Percentiles rank a stretch among this genome's conserved stretches.
Conservation (phyloP, 2,329 filamentous ascomycete genomes). For the Bretziella fagacearum region DNA sequence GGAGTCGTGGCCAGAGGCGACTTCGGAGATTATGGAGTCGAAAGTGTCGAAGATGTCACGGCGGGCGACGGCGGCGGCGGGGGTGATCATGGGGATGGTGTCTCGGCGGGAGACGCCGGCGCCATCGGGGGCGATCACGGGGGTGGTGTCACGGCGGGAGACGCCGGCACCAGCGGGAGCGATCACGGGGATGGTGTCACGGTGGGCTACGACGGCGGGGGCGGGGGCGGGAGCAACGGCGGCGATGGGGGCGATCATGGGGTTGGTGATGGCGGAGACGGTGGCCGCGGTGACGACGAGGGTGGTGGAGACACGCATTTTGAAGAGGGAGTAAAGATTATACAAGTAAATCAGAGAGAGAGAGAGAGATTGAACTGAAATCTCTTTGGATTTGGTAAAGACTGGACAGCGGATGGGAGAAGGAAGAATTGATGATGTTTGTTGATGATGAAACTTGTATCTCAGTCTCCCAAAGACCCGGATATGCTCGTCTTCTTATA, state of each 20-base stretch:
- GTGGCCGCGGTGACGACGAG: constrained; percentile 13
- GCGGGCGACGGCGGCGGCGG: constrained; percentile 11
- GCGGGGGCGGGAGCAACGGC: too few species aligned
- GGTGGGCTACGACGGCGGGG: too few species aligned
- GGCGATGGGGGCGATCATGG: constrained; percentile 14
- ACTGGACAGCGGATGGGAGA: neutral
- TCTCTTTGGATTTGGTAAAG: neutral
- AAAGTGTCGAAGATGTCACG: constrained; percentile 12
- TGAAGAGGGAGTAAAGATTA: constrained; percentile 3
- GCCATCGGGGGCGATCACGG: constrained; percentile 13
- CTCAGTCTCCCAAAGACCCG: neutral
- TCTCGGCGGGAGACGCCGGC: constrained; percentile 12
- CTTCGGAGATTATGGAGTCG: constrained; percentile 9
- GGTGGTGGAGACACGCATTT: constrained; percentile 14
- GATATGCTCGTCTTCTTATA: constrained; percentile 1
- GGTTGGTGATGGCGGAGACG: constrained; percentile 13
- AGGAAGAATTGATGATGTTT: neutral
- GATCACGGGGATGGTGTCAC: constrained; percentile 12
- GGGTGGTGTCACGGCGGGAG: constrained; percentile 11
- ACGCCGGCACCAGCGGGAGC: constrained; percentile 12
- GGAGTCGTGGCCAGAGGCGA: neutral
- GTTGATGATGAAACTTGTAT: neutral
- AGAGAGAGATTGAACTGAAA: neutral
- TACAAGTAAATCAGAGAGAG: neutral
- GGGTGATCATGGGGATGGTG: constrained; percentile 13